phyloP scores from a whole-genome alignment of 108 stramenopile genomes.

The Aureococcus anophagefferens region DNA sequence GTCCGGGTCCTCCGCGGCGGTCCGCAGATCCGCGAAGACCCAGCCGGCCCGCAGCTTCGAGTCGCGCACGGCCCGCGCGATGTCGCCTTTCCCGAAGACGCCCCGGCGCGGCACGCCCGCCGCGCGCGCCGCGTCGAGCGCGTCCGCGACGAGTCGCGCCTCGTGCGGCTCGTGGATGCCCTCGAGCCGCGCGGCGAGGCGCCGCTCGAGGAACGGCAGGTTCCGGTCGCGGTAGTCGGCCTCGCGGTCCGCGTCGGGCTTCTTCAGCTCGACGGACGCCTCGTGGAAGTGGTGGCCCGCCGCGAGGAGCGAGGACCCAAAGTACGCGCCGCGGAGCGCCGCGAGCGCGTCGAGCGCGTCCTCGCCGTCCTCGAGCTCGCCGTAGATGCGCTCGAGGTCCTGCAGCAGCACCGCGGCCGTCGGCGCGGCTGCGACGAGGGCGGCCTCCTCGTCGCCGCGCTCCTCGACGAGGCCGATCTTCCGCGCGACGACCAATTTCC shows the following conservation, averaged over 20 bases:
- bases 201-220: slow-evolving; percentile 1
- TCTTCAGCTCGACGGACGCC: slow-evolving; percentile 5
- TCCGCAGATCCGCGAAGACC: too few relatives aligned
- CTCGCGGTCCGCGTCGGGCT: slow-evolving; percentile 11
- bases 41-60: too few relatives aligned
- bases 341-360: background rate
- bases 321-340: slow-evolving; percentile 1
- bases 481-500: slow-evolving; percentile 9
- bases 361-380: background rate
- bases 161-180: slow-evolving; percentile 3
- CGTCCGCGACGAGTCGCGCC: background rate
- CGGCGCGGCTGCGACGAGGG: background rate
- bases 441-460: slow-evolving; percentile 4
- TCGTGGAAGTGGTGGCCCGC: slow-evolving; percentile 6
- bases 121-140: background rate
- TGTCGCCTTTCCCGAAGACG: background rate
- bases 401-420: background rate
- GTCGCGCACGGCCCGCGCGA: background rate
- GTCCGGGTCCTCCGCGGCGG: too few relatives aligned
- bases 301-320: background rate
- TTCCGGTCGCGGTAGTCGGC: slow-evolving; percentile 10
- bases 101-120: background rate
- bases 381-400: slow-evolving; percentile 2
- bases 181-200: background rate
- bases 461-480: slow-evolving; percentile 5